These are phyloP conservation scores for Penicillium sp. DNA, from an alignment of 2,329 filamentous ascomycete species.

Conservation along the genomic window DNA sequence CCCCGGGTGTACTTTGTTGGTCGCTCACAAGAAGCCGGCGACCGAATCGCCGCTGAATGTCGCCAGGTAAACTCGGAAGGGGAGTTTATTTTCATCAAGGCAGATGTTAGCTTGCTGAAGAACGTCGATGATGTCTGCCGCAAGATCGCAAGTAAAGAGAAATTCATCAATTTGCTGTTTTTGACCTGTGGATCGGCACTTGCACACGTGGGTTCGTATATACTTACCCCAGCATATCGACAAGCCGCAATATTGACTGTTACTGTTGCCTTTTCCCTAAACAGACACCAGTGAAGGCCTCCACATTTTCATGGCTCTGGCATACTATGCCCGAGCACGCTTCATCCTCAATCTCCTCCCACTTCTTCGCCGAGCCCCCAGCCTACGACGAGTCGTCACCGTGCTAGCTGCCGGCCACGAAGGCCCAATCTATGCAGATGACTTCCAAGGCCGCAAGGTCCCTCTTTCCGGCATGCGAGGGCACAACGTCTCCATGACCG, in stretches of 20 bases:
- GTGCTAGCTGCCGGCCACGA: conserved; percentile 59
- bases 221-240: neutral
- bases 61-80: conserved; percentile 48
- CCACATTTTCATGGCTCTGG: conserved; percentile 53
- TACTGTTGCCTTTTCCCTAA: neutral
- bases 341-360: conserved; percentile 62
- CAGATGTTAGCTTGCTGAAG: conserved; percentile 51
- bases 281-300: conserved; percentile 62
- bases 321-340: conserved; percentile 61
- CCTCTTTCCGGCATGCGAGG: conserved; percentile 43
- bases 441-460: conserved; percentile 49
- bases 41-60: conserved; percentile 48
- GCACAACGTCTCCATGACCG: conserved; percentile 53
- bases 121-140: conserved; percentile 54
- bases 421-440: conserved; percentile 50
- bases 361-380: conserved; percentile 49
- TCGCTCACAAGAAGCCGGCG: conserved; percentile 45
- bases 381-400: conserved; percentile 57
- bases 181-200: conserved; percentile 51
- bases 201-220: conserved; percentile 33
- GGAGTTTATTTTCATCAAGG: conserved; percentile 49
- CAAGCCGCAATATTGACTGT: neutral
- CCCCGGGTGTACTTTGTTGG: conserved; percentile 54
- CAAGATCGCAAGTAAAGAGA: conserved; percentile 54
- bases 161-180: conserved; percentile 58